Percentiles rank a stretch among this genome's conserved stretches.
These are phyloP conservation scores for Ophiostoma australiae DNA, from an alignment of 2,329 filamentous ascomycete species.

Conservation along the genomic window DNA sequence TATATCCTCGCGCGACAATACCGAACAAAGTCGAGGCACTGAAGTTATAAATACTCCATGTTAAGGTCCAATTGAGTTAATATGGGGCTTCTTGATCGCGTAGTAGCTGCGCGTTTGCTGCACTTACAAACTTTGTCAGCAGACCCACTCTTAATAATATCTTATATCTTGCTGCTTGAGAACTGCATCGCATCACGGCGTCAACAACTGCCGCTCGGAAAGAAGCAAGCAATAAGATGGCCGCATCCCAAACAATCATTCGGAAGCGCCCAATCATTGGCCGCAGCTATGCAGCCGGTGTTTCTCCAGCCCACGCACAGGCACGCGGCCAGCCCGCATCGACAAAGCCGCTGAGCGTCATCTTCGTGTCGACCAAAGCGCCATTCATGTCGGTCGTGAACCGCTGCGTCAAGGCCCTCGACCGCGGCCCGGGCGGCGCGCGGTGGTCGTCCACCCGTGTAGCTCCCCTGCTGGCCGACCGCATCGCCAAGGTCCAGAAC, in stretches of 20 bases:
- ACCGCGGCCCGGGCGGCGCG: slow-evolving; percentile 44
- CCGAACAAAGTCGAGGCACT: too few species aligned
- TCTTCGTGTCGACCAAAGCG: slow-evolving; percentile 62
- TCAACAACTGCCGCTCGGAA: not conserved
- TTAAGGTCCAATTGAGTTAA: not conserved
- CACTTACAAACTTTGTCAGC: not conserved
- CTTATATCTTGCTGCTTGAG: not conserved
- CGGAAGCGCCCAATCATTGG: slow-evolving; percentile 23
- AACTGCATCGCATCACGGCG: not conserved
- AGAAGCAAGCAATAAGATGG: not conserved
- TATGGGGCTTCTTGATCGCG: not conserved
- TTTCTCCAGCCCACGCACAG: not conserved
- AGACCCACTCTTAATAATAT: slow-evolving; percentile 2
- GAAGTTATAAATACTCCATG: too few species aligned
- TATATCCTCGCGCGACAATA: too few species aligned
- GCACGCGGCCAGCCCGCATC: not conserved
- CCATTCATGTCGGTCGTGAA: slow-evolving; percentile 65
- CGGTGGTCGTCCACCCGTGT: slow-evolving; percentile 46
- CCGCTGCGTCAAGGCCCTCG: slow-evolving; percentile 59
- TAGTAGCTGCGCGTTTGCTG: not conserved
- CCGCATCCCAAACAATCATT: not conserved
- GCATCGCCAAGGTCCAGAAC: slow-evolving; percentile 39
- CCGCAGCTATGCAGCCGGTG: slow-evolving; percentile 15
- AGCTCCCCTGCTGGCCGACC: slow-evolving; percentile 44
- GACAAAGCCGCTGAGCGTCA: slow-evolving; percentile 26